Base-by-base conservation (phyloP, 164 flowering plant species). In the Vitis rotundifolia region DNA sequence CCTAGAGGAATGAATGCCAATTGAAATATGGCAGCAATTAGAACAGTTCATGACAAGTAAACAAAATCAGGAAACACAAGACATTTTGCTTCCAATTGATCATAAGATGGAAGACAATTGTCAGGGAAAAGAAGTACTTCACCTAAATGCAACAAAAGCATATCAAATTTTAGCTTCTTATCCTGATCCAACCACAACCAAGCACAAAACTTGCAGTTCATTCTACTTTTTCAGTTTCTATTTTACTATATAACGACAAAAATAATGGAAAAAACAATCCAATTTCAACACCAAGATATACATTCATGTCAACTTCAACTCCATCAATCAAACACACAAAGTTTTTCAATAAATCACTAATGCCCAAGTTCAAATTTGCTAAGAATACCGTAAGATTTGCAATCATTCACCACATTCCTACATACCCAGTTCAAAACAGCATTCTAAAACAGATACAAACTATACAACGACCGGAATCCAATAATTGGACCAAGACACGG, bases 391-490 rank as follows among this genome's bases (percentile, higher is more conserved):
- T 63, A 16, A 26, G 7, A 66, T 28, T 56, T 48, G 62, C 37
- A 49, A 37, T 22, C 67, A 50, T 16, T 44, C 9, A 26, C 65
- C 15, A 61, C 64, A 61, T 61, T 44, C 3, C 47, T 9, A 48
- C 4, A 53, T n/a, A 53, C 14, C 68, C 14, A 31, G 14, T 29
- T 14, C 14, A 37, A 66, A 44, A 29, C 8, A 9, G 59, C 16
- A 62, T 62, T 22, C n/a, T 50, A 29, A 51, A 51, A 54, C n/a
- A 66, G 13, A 53, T 28, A 53, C 49, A 28, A 53, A 54, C 58
- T 28, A 47, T 16, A 3, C 48, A 59, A 65, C 59, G 49, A 3
- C 71, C 58, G 57, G 12, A 28, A 2, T 26, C 53, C 14, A 68
- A 61, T 59, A 12, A 62, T 44, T 52, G 18, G 51, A 59, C 31